Evolutionary conservation across 179 eudicot genomes (phyloP), one percentile per base, ranked within the genome.

Genomic region (Pouteria campechiana): DNA sequence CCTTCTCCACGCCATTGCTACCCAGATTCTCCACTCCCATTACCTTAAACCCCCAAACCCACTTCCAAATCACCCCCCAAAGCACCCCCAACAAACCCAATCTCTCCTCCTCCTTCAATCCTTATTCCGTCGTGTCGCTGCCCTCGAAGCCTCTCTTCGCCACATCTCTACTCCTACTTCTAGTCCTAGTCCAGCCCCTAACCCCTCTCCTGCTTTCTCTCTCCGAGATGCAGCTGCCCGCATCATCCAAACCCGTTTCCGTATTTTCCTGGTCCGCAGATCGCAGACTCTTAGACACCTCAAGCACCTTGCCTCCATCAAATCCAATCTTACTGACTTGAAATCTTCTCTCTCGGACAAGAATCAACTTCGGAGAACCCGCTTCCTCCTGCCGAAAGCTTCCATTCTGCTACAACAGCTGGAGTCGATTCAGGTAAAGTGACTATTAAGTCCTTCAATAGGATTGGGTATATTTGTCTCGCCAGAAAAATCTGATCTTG

Each of bases 181-280:
- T 5, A n/a, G 54, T 55, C 59, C 36, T 27, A 46, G 54, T 24
- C 39, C 60, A 3, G 46, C 68, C 8, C 17, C 45, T 6, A 1
- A 19, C 3, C 17, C 43, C 4, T 25, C 70, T 7, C 10, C 49
- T 3, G 25, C 62, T 36, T 48, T 13, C 6, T 59, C 79, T 12
- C 51, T 85, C 27, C 76, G 83, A 11, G 72, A 81, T 50, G 72
- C 68, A 11, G 97, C 95, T 21, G 95, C 97, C 23, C 70, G 79
- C 28, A 74, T 74, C 8, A 81, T 89, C 48, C 97, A 89, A 46
- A 59, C 76, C 69, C 83, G 76, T 57, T 89, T 84, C 55, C 62
- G 97, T 43, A 75, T 61, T 22, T 78, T 65, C 52, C 75, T 89
- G 7, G 79, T 68, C 27, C 75, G 70, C 51, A 75, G 97, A 89